Evolutionary conservation across 176 grass and related monocot genomes (phyloP).

Genomic region (Coix lacrymajobi): DNA sequence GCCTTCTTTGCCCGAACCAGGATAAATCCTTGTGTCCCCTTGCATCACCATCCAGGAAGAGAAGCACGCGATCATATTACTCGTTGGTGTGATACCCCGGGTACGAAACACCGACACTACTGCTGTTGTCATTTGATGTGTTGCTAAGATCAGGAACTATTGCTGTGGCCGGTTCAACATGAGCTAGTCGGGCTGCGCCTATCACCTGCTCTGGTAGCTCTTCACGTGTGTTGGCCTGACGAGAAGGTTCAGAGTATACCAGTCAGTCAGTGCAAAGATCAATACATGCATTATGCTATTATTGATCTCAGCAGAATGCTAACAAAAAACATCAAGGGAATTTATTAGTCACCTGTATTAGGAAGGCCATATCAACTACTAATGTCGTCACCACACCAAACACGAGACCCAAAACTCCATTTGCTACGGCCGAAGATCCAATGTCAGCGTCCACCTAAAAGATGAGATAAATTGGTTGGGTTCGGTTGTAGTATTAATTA

Average conservation of each 20-base stretch:
- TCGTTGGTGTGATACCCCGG: no score
- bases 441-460: constrained; percentile 86
- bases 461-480: neutral
- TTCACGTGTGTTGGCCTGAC: constrained; percentile 68
- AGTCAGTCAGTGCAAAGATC: neutral
- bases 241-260: neutral
- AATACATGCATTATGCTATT: neutral
- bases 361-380: constrained; percentile 93
- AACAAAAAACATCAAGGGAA: neutral
- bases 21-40: no score
- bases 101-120: no score
- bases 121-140: neutral
- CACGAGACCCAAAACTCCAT: constrained; percentile 87
- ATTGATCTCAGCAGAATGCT: neutral
- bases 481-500: neutral
- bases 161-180: constrained; percentile 72
- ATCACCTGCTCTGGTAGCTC: constrained; percentile 90
- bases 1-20: no score
- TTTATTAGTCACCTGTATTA: constrained; percentile 55
- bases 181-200: constrained; percentile 64
- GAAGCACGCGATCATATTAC: no score
- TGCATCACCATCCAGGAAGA: no score
- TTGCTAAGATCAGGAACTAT: constrained; percentile 39
- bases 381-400: constrained; percentile 75
- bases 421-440: constrained; percentile 86